Percentiles rank a stretch among this genome's conserved stretches.
phyloP scores from a whole-genome alignment of 2,329 filamentous ascomycete species.

The Colletotrichum euphorbiae region DNA sequence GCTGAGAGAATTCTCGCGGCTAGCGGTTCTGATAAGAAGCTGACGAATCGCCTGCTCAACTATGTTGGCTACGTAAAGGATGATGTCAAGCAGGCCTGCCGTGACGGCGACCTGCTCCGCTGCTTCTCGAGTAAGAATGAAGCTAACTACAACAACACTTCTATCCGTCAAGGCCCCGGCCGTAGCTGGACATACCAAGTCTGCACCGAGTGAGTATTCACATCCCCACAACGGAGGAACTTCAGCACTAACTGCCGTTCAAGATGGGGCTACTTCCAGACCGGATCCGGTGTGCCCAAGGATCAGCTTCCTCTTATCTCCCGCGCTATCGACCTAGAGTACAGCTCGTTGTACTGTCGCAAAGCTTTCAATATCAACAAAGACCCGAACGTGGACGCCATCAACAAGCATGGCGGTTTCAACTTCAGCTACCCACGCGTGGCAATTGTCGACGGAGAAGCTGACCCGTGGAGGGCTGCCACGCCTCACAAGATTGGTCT shows the following conservation, averaged over 20 bases:
- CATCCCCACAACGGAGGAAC: not conserved
- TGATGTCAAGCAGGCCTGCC: constrained; percentile 43
- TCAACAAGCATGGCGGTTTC: constrained; percentile 84
- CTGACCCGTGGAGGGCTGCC: constrained; percentile 83
- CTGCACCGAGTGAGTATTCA: constrained; percentile 61
- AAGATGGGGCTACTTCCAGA: constrained; percentile 83
- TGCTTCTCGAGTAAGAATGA: constrained; percentile 48
- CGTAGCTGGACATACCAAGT: constrained; percentile 65
- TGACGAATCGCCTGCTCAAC: constrained; percentile 62
- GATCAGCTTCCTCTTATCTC: constrained; percentile 77
- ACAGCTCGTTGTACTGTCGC: constrained; percentile 71
- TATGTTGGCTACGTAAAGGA: constrained; percentile 60
- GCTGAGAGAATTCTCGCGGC: constrained; percentile 54
- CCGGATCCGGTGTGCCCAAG: constrained; percentile 75
- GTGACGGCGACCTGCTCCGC: constrained; percentile 43
- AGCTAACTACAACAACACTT: constrained; percentile 40
- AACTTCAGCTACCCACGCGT: constrained; percentile 79
- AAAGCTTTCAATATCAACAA: constrained; percentile 76
- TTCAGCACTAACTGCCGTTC: constrained; percentile 36
- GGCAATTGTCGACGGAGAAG: constrained; percentile 80
- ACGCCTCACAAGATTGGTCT: constrained; percentile 76
- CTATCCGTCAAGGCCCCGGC: constrained; percentile 42
- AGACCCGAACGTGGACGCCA: constrained; percentile 70
- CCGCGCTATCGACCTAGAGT: constrained; percentile 74
- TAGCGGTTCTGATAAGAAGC: constrained; percentile 50